Evolutionary conservation across 2,329 filamentous ascomycete genomes (phyloP).

Genomic region (Dryadomyces quercivorus): DNA sequence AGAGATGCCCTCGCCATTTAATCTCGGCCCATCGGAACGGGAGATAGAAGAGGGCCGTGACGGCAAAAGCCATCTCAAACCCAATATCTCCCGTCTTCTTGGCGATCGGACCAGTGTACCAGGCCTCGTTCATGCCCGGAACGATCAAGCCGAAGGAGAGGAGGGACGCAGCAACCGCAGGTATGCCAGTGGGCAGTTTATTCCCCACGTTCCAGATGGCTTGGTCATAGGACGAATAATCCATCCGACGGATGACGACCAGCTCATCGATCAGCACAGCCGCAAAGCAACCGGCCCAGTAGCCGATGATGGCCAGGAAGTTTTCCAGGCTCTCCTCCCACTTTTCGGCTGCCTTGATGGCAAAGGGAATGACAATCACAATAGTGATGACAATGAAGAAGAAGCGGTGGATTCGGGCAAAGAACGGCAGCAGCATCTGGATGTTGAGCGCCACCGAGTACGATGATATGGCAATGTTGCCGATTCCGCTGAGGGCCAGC

Average conservation of each 20-base stretch:
- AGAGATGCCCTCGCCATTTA: constrained; percentile 18
- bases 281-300: constrained; percentile 45
- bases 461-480: constrained; percentile 29
- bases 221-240: constrained; percentile 32
- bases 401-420: constrained; percentile 43
- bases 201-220: constrained; percentile 33
- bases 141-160: constrained; percentile 39
- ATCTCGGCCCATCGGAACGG: constrained; percentile 34
- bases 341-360: constrained; percentile 39
- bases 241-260: constrained; percentile 32
- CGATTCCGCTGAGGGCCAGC: constrained; percentile 30
- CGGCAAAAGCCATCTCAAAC: constrained; percentile 48
- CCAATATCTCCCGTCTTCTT: constrained; percentile 50
- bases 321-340: constrained; percentile 48
- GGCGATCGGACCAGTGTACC: constrained; percentile 50
- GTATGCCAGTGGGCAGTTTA: constrained; percentile 31
- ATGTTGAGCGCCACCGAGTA: constrained; percentile 25
- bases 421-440: constrained; percentile 45
- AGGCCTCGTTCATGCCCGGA: constrained; percentile 47
- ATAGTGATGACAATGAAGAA: constrained; percentile 45
- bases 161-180: constrained; percentile 32
- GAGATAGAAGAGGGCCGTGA: constrained; percentile 34
- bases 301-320: constrained; percentile 43
- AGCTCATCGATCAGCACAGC: constrained; percentile 36
- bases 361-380: constrained; percentile 45